Evolutionary conservation across 768 basidiomycete genomes (phyloP).

Genomic region (Termitomyces sp.): DNA sequence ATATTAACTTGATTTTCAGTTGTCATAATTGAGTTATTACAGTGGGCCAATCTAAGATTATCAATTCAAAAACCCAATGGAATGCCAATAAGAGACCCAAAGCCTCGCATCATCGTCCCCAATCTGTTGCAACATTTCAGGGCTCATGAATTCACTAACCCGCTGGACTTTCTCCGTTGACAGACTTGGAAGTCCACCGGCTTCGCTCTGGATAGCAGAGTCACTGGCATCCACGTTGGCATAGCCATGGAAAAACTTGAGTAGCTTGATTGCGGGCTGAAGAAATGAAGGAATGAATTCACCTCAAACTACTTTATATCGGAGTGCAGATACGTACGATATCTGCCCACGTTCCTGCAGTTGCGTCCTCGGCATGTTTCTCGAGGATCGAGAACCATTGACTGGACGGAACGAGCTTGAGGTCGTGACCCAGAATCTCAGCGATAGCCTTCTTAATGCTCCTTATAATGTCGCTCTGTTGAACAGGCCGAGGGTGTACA

Average conservation of each 20-base stretch:
- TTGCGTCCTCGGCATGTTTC: constrained; percentile 3
- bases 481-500: constrained; percentile 30
- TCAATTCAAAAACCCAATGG: background rate
- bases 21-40: no score
- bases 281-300: background rate
- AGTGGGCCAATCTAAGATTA: no score
- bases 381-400: constrained; percentile 19
- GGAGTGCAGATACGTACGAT: constrained; percentile 1
- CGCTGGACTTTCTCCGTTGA: constrained; percentile 2
- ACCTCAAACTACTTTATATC: background rate
- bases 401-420: constrained; percentile 7
- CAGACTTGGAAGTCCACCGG: constrained; percentile 7
- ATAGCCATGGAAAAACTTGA: constrained; percentile 28
- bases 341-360: background rate
- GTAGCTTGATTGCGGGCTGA: constrained; percentile 33
- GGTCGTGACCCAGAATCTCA: constrained; percentile 1
- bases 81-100: constrained; percentile 11
- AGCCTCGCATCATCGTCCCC: background rate
- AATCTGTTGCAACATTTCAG: background rate
- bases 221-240: constrained; percentile 7
- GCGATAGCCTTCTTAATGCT: constrained; percentile 1
- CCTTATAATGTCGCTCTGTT: constrained; percentile 18
- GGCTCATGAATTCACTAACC: background rate
- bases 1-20: no score
- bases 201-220: background rate